Base-by-base conservation (phyloP, 148 eudicot genomes). In the Rhododendron kiyosumense region DNA sequence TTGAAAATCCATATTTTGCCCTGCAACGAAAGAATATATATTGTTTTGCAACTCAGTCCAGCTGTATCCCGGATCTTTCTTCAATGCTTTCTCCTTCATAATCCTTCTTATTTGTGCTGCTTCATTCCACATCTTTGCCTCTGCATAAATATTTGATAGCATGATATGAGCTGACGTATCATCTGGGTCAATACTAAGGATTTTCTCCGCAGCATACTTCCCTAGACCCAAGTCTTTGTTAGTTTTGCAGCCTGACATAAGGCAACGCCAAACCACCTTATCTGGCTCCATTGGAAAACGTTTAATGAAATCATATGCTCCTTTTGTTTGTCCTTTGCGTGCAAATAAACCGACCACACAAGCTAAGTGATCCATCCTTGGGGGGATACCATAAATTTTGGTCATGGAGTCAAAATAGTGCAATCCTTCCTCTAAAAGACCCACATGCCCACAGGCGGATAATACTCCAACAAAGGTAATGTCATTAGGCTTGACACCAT, bases 211-310 rank as follows among this genome's bases (percentile, higher is more conserved):
- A 84, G 91, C 91, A 86, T 78, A 84, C 84, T 36, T 77, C 14
- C 88, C 92, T 52, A 91, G 8, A 32, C 51, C 87, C 65, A 91
- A 59, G 84, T 91, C 87, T 75, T 79, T 86, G 71, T 87, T 87
- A 57, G 67, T 73, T 87, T 78, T 88, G 83, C 92, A 91, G 11
- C 92, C 88, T 20, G 91, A 91, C 81, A 91, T 82, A 77, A 91
- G 91, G 85, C 89, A 85, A 38, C 92, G 86, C 92, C 92, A 91
- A 54, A 89, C 92, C 41, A 91, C 92, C 81, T 87, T 91, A 84
- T 84, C 89, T 12, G 89, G 86, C 30, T 83, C 81, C 32, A 65
- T 36, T 26, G 78, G 83, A 86, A 49, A 88, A 51, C 48, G 57
- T 41, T 13, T 61, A 43, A 91, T 86, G 83, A 91, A 89, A 67